A percentile compares a stretch with the other conserved stretches of the same genome.
These are phyloP conservation scores for Lathyrus sativus DNA, from an alignment of 306 rosid species.

Conservation along the genomic window DNA sequence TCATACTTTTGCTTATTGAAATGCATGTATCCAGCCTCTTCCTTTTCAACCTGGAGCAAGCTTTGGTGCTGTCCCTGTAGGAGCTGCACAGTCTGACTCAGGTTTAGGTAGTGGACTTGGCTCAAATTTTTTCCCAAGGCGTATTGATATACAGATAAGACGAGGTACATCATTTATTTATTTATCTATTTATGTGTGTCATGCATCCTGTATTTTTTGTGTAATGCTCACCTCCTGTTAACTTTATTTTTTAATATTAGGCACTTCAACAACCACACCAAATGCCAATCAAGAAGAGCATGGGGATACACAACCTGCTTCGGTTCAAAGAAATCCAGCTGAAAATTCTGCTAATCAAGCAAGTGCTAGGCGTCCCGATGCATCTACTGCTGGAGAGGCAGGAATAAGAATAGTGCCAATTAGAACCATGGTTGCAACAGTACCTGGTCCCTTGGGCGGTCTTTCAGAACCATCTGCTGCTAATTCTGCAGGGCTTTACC, in stretches of 20 bases:
- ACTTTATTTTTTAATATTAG: conserved; percentile 46
- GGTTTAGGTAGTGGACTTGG: conserved; percentile 67
- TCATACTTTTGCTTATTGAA: conserved; percentile 49
- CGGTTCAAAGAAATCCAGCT: conserved; percentile 65
- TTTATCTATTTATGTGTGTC: not conserved
- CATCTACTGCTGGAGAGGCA: conserved; percentile 59
- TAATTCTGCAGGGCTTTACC: conserved; percentile 67
- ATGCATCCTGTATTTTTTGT: conserved; percentile 24
- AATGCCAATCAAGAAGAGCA: conserved; percentile 64
- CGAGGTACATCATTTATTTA: conserved; percentile 58
- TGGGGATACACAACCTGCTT: conserved; percentile 52
- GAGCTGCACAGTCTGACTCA: conserved; percentile 71
- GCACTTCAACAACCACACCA: conserved; percentile 61
- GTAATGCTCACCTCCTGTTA: conserved; percentile 26
- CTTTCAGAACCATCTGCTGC: conserved; percentile 70
- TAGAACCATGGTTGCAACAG: conserved; percentile 85
- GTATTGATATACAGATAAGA: conserved; percentile 93
- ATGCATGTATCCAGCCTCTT: conserved; percentile 74
- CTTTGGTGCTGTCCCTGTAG: conserved; percentile 78
- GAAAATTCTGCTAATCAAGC: conserved; percentile 63
- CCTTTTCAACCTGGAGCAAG: conserved; percentile 77
- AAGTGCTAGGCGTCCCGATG: conserved; percentile 57
- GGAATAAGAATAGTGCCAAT: conserved; percentile 82
- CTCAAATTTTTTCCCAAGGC: conserved; percentile 75
- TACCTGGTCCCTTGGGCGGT: conserved; percentile 68